Evolutionary conservation across 2,329 filamentous ascomycete genomes (phyloP).

Genomic region (Drechslerella dactyloides): DNA sequence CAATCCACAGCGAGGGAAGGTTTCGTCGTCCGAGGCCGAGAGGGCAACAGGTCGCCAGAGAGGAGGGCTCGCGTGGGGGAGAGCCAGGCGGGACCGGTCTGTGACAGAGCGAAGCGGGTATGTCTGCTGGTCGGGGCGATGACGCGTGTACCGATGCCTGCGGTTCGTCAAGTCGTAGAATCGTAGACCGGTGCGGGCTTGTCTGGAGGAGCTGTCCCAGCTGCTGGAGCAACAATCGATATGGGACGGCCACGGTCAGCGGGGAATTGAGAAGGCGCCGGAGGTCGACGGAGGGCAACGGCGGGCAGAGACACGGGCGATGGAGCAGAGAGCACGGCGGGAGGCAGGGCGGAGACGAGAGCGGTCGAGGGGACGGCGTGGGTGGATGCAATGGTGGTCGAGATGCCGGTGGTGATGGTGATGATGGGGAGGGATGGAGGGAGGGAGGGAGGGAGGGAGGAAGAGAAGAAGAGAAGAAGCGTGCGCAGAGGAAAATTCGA

Average conservation of each 20-base stretch:
- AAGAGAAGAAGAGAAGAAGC: slow-evolving; percentile 13
- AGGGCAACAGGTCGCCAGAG: slow-evolving; percentile 6
- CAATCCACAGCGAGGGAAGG: background rate
- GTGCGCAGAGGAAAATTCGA: slow-evolving; percentile 25
- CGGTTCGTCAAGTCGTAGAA: slow-evolving; percentile 48
- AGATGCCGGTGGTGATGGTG: slow-evolving; percentile 20
- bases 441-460: slow-evolving; percentile 4
- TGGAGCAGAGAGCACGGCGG: slow-evolving; percentile 29
- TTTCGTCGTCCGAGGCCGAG: slow-evolving; percentile 8
- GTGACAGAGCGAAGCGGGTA: slow-evolving; percentile 9
- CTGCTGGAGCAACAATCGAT: slow-evolving; percentile 13
- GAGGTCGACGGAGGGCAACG: slow-evolving; percentile 30
- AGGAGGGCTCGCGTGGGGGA: slow-evolving; percentile 16
- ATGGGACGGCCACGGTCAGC: slow-evolving; percentile 16
- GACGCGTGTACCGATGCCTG: slow-evolving; percentile 51
- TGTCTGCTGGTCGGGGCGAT: slow-evolving; percentile 23
- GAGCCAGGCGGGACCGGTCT: slow-evolving; percentile 16
- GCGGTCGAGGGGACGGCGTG: slow-evolving; percentile 27
- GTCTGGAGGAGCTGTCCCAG: slow-evolving; percentile 19
- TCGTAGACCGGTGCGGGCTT: slow-evolving; percentile 34
- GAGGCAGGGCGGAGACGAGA: slow-evolving; percentile 30
- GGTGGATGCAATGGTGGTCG: slow-evolving; percentile 4
- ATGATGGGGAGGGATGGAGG: slow-evolving; percentile 21
- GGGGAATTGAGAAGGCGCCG: slow-evolving; percentile 21
- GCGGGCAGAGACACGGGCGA: slow-evolving; percentile 19